These are phyloP conservation scores for Plantago major DNA, from an alignment of 257 asterid genomes.

Conservation along the genomic window DNA sequence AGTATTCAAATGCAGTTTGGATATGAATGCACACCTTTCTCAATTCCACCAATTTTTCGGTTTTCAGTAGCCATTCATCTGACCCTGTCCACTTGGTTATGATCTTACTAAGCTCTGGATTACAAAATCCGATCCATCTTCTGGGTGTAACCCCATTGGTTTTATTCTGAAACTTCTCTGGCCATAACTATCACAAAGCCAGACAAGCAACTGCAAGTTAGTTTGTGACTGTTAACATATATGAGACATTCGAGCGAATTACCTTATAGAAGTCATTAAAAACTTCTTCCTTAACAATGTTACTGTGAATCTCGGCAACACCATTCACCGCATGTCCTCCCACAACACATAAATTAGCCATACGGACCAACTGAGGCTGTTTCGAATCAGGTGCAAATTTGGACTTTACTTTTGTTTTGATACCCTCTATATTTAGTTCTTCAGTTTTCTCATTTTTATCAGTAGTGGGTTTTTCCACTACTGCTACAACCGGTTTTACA, in stretches of 20 bases:
- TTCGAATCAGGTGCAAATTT: slow-evolving; percentile 37
- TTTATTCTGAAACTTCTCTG: slow-evolving; percentile 57
- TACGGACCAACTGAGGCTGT: slow-evolving; percentile 58
- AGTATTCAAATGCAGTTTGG: not conserved
- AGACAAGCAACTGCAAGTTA: slow-evolving; percentile 18
- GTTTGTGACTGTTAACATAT: not conserved
- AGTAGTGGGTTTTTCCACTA: slow-evolving; percentile 17
- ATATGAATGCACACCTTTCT: slow-evolving; percentile 31
- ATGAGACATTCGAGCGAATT: slow-evolving; percentile 8
- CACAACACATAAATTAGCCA: slow-evolving; percentile 85
- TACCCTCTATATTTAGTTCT: slow-evolving; percentile 24
- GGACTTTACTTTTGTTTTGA: slow-evolving; percentile 25
- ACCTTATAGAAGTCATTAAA: slow-evolving; percentile 79
- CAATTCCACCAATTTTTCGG: slow-evolving; percentile 39
- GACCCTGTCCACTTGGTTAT: slow-evolving; percentile 59
- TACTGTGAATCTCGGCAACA: slow-evolving; percentile 86
- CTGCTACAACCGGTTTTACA: slow-evolving; percentile 18
- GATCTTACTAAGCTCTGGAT: slow-evolving; percentile 46
- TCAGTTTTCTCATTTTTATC: slow-evolving; percentile 21
- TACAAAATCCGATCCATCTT: slow-evolving; percentile 57
- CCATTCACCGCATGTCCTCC: slow-evolving; percentile 94
- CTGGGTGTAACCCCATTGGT: slow-evolving; percentile 67
- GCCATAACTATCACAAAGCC: slow-evolving; percentile 43
- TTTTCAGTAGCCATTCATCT: slow-evolving; percentile 47
- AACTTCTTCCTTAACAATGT: slow-evolving; percentile 75